A percentile compares a stretch with the other conserved stretches of the same genome.
phyloP scores from a whole-genome alignment of 108 stramenopile genomes.

The Conticribra weissflogii region DNA sequence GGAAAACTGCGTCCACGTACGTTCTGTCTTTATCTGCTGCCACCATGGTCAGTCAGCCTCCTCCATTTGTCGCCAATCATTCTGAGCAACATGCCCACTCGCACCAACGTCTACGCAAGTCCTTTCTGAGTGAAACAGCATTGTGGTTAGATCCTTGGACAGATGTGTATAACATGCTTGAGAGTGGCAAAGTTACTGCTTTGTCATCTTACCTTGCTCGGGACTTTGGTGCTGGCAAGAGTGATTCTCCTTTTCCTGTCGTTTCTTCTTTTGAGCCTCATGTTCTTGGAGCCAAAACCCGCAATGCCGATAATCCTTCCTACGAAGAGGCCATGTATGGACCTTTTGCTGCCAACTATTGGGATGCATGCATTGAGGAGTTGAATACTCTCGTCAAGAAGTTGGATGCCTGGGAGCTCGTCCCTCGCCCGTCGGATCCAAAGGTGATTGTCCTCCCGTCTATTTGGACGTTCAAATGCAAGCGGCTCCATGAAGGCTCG shows the following conservation, averaged over 20 bases:
- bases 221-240: neutral
- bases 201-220: no score
- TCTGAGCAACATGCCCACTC: neutral
- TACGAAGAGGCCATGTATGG: conserved; percentile 51
- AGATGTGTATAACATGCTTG: no score
- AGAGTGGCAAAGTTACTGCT: no score
- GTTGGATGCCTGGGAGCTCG: conserved; percentile 34
- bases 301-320: conserved; percentile 33
- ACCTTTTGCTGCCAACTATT: conserved; percentile 27
- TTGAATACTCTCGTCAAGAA: conserved; percentile 20
- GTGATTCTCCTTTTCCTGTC: no score
- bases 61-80: neutral
- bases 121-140: no score
- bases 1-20: neutral
- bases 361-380: conserved; percentile 37
- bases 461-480: conserved; percentile 46
- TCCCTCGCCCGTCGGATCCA: no score
- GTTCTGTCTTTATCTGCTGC: neutral
- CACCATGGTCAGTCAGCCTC: neutral
- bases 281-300: neutral
- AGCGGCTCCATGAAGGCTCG: conserved; percentile 24
- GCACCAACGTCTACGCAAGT: neutral
- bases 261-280: neutral
- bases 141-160: no score
- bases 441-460: conserved; percentile 5